These are phyloP conservation scores for Aspergillus steynii DNA, from an alignment of 495 filamentous ascomycete genomes.

Conservation along the genomic window DNA sequence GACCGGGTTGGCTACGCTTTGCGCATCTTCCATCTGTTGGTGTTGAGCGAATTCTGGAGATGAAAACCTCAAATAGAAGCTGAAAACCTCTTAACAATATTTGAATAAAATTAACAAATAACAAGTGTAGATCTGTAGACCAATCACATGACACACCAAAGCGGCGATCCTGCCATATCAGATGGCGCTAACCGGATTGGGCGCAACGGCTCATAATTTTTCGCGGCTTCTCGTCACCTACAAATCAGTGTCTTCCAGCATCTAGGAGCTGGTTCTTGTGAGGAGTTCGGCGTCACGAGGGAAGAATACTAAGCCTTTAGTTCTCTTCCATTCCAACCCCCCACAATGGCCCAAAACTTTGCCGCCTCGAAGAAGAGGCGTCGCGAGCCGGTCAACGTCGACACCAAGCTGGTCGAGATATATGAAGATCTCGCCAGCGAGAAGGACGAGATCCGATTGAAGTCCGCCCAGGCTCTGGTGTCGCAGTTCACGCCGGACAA, in stretches of 20 bases:
- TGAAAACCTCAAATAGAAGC: too few relatives aligned
- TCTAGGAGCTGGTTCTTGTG: not conserved
- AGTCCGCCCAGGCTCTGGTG: constrained; percentile 47
- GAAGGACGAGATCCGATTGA: constrained; percentile 51
- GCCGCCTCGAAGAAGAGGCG: constrained; percentile 44
- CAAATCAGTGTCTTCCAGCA: not conserved
- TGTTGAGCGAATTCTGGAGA: too few relatives aligned
- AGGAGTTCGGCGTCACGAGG: not conserved
- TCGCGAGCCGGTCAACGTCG: constrained; percentile 46
- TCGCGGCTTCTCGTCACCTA: constrained; percentile 7
- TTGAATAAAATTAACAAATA: too few relatives aligned
- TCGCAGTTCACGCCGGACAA: constrained; percentile 48
- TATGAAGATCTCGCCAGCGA: constrained; percentile 57
- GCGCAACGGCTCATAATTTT: constrained; percentile 18
- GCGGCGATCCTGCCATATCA: not conserved
- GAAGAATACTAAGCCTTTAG: too few relatives aligned
- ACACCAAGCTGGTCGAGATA: constrained; percentile 53
- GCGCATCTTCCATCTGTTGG: too few relatives aligned
- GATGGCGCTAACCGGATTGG: constrained; percentile 12
- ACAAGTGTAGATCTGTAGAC: not conserved
- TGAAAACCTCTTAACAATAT: too few relatives aligned
- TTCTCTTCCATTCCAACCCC: too few relatives aligned
- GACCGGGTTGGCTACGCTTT: too few relatives aligned
- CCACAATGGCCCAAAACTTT: constrained; percentile 27
- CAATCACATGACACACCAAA: not conserved